These are phyloP conservation scores for Avena sativa DNA, from an alignment of 176 grass and related monocot genomes.

Conservation along the genomic window DNA sequence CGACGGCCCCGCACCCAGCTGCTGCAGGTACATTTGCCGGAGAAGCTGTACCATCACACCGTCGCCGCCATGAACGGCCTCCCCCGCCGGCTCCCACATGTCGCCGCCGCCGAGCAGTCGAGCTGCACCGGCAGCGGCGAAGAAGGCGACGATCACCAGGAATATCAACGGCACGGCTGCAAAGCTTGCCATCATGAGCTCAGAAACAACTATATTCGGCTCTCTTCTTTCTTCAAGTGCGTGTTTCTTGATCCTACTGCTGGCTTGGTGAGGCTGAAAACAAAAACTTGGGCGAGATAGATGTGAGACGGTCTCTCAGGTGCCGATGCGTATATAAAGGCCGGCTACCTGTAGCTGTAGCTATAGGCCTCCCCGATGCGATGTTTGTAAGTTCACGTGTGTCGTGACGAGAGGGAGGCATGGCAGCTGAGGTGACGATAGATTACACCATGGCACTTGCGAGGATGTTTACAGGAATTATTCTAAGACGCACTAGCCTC, in stretches of 20 bases:
- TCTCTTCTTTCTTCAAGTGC: neutral
- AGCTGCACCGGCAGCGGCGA: neutral
- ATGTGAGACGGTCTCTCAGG: no score
- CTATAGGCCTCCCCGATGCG: neutral
- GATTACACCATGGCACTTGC: neutral
- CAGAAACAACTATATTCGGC: neutral
- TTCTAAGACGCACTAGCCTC: slow-evolving; percentile 23
- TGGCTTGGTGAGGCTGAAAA: neutral
- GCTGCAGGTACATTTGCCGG: slow-evolving; percentile 43
- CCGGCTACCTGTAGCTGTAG: neutral
- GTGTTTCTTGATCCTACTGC: neutral
- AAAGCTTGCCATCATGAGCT: neutral
- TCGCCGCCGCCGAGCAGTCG: neutral
- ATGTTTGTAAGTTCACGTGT: neutral
- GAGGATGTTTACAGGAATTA: slow-evolving; percentile 15
- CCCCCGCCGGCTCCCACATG: neutral
- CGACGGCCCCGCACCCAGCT: slow-evolving; percentile 33
- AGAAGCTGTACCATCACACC: neutral
- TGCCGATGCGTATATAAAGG: neutral
- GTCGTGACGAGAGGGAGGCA: slow-evolving; percentile 15
- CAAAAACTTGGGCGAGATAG: no score
- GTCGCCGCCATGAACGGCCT: neutral
- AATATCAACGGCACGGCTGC: neutral
- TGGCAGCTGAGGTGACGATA: neutral
- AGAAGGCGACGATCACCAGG: neutral